Conservation (phyloP, 2,329 filamentous ascomycete genomes). For the Nectriaceae sp. region DNA sequence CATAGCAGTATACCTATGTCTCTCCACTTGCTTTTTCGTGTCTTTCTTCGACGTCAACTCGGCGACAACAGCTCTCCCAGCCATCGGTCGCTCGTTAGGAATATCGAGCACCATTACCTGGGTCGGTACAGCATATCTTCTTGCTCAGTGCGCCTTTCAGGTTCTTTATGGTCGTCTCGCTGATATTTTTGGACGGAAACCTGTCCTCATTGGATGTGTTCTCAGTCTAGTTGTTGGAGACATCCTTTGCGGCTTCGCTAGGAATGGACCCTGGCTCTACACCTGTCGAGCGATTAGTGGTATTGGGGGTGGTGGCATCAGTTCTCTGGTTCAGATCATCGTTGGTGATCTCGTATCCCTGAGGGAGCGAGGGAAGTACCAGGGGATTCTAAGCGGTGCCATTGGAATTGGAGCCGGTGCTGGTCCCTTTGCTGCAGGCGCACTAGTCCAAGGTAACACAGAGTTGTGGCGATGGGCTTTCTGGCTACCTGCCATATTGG, state of each 20-base stretch:
- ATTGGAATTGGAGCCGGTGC: conserved; percentile 40
- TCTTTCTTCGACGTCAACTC: conserved; percentile 40
- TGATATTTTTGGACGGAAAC: conserved; percentile 39
- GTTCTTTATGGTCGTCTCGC: conserved; percentile 37
- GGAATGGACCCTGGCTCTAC: conserved; percentile 34
- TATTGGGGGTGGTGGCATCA: conserved; percentile 38
- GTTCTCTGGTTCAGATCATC: conserved; percentile 37
- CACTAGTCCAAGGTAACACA: conserved; percentile 27
- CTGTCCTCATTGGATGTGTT: conserved; percentile 32
- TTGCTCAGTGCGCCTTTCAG: conserved; percentile 39
- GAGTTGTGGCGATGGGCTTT: conserved; percentile 35
- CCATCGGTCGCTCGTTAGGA: conserved; percentile 36
- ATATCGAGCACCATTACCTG: conserved; percentile 35
- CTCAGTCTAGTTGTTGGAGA: conserved; percentile 31
- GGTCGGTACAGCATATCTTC: conserved; percentile 40
- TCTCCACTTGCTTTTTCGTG: too few species aligned
- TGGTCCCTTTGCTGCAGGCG: conserved; percentile 36
- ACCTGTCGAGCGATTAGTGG: conserved; percentile 37
- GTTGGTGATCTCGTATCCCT: conserved; percentile 40
- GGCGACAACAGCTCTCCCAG: conserved; percentile 38
- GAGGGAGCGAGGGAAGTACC: conserved; percentile 36
- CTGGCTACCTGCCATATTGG: conserved; percentile 18
- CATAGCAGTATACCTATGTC: too few species aligned
- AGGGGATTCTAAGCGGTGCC: conserved; percentile 26
- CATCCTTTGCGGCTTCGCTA: conserved; percentile 34